Base-by-base conservation (phyloP, 805 yeast species). In the Spencermartinsiella europaea region DNA sequence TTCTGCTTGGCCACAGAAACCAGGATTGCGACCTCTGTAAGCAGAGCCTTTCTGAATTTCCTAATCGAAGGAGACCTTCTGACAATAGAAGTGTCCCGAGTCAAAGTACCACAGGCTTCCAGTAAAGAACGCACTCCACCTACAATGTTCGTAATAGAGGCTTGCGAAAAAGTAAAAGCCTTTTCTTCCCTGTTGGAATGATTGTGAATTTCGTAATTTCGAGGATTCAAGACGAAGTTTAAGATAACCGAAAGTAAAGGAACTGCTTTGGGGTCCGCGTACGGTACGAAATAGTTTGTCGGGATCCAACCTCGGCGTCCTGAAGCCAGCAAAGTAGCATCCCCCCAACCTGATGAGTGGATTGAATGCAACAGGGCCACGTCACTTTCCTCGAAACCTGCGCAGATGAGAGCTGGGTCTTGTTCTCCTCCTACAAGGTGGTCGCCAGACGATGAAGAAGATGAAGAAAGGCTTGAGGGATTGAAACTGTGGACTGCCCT, bases 271-370 rank as follows among this genome's bases (percentile, higher is more conserved):
- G 60, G 52, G 44, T 68, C 69, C 21, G 59, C 57, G 52, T 61
- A 67, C 4, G 69, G 64, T 34, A 58, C 55, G 51, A 69, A 69
- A 52, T 66, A 69, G 56, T 68, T 68, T 33, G 67, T 58, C 16
- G 74, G 73, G 28, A 70, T 59, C 74, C 74, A 70, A 38, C 74
- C 74, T 10, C 72, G 60, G 14, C 56, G 55, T 44, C 66, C 67
- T 2, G 66, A 51, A 21, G 57, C 46, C 17, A 68, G 59, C 35
- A 65, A 49, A 3, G 72, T 65, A 7, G 69, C 73, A 46, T 70
- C 72, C 21, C 67, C 70, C 74, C 74, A 70, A 42, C 74, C 74
- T 2, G 70, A 58, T n/a, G 61, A 43, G 47, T 69, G 72, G n/a
- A 65, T 55, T 15, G 63, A 56, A 48, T 69, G 72, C 22, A 68